Conservation (phyloP, 1,284 basidiomycete species). For the Apiotrichum mycotoxinovorans region DNA sequence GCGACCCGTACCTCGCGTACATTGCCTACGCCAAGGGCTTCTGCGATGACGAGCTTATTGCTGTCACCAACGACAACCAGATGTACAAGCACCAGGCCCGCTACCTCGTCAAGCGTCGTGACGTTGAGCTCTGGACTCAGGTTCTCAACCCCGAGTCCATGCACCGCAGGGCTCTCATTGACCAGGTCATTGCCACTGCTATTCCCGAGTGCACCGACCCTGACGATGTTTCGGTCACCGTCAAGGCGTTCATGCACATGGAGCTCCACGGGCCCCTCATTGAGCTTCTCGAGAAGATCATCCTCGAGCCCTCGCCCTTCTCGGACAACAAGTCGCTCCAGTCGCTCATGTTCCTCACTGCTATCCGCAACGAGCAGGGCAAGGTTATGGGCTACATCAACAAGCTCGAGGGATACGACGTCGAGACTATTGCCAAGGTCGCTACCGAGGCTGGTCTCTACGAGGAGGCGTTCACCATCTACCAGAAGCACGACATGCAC, state of each 20-base stretch:
- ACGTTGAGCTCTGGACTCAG: slow-evolving; percentile 94
- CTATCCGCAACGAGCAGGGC: slow-evolving; percentile 96
- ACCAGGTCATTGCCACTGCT: slow-evolving; percentile 93
- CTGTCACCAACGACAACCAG: slow-evolving; percentile 97
- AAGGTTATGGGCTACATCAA: slow-evolving; percentile 99
- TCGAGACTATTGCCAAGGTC: slow-evolving; percentile 92
- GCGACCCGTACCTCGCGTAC: slow-evolving; percentile 97
- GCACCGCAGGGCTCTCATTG: slow-evolving; percentile 88
- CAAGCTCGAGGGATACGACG: slow-evolving; percentile 93
- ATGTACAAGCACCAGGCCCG: slow-evolving; percentile 99
- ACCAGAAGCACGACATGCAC: slow-evolving; percentile 91
- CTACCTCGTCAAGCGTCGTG: slow-evolving; percentile 94
- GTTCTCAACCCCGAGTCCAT: slow-evolving; percentile 87
- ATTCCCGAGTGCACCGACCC: slow-evolving; percentile 97
- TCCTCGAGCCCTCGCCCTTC: slow-evolving; percentile 95
- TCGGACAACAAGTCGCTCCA: slow-evolving; percentile 95
- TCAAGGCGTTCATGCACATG: slow-evolving; percentile 97
- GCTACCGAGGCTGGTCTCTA: slow-evolving; percentile 93
- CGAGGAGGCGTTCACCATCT: slow-evolving; percentile 95
- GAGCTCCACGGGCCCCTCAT: slow-evolving; percentile 97
- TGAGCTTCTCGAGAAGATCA: slow-evolving; percentile 97
- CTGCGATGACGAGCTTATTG: slow-evolving; percentile 96
- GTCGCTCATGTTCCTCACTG: slow-evolving; percentile 90
- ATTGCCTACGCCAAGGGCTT: slow-evolving; percentile 99
- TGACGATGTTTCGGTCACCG: slow-evolving; percentile 96